phyloP scores from a whole-genome alignment of 805 yeast genomes.

The Zygoascus ofunaensis region DNA sequence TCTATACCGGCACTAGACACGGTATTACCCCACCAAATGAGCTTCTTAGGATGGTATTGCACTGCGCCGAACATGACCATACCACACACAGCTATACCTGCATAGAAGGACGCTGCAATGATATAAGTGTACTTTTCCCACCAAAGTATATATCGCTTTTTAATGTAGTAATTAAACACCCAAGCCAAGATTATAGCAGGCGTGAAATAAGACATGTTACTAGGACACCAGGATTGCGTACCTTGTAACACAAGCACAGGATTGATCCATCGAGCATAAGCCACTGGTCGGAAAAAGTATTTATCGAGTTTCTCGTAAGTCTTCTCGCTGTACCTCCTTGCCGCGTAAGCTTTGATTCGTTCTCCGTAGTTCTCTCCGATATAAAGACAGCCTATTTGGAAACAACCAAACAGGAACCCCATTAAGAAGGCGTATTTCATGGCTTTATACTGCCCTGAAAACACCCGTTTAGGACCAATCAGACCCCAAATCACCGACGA shows the following conservation, averaged over 20 bases:
- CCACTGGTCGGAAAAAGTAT: too few relatives aligned
- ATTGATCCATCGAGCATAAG: constrained; percentile 8
- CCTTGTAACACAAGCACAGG: constrained; percentile 6
- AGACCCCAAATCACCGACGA: constrained; percentile 40
- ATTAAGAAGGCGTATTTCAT: constrained; percentile 51
- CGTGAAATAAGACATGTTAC: constrained; percentile 18
- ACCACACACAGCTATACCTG: constrained; percentile 57
- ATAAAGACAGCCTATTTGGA: constrained; percentile 5
- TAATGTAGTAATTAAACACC: constrained; percentile 39
- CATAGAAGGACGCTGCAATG: constrained; percentile 46
- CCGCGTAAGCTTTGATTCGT: neutral
- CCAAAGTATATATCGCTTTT: constrained; percentile 43
- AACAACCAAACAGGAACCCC: constrained; percentile 38
- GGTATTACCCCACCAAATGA: constrained; percentile 45
- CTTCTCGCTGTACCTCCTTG: neutral
- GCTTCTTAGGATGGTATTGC: constrained; percentile 33
- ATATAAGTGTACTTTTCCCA: constrained; percentile 46
- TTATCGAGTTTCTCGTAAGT: too few relatives aligned
- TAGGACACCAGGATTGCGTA: neutral
- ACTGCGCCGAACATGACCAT: constrained; percentile 48
- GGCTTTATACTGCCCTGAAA: constrained; percentile 44
- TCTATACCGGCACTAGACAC: constrained; percentile 14
- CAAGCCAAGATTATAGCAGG: constrained; percentile 35
- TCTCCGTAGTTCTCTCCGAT: neutral
- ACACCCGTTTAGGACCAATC: constrained; percentile 42